Conservation (phyloP, 768 basidiomycete genomes). For the Boletus pseudopeckii region DNA sequence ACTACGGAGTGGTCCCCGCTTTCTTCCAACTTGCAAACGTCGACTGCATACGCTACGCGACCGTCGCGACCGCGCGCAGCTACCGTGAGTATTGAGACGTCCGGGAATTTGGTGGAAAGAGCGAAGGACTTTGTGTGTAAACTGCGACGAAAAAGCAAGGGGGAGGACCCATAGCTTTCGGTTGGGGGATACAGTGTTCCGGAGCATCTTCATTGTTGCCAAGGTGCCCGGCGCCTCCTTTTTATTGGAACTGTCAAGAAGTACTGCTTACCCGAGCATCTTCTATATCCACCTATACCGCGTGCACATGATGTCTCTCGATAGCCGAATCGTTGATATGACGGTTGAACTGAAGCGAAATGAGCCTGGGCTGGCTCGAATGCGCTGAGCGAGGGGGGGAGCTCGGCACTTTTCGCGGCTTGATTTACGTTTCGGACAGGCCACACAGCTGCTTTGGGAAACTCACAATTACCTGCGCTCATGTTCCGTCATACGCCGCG, state of each 20-base stretch:
- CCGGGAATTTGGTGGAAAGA: conserved; percentile 32
- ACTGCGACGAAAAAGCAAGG: conserved; percentile 39
- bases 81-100: conserved; percentile 23
- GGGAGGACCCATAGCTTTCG: conserved; percentile 7
- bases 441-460: conserved; percentile 2
- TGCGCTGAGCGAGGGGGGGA: conserved; percentile 3
- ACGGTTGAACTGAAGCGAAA: conserved; percentile 20
- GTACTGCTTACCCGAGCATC: conserved; percentile 14
- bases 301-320: conserved; percentile 9
- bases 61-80: conserved; percentile 37
- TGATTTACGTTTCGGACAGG: conserved; percentile 27
- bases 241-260: conserved; percentile 13
- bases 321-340: conserved; percentile 15
- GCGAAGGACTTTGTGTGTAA: conserved; percentile 44
- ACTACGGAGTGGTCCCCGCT: conserved; percentile 20
- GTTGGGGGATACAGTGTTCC: conserved; percentile 17
- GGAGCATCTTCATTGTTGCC: conserved; percentile 22
- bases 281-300: conserved; percentile 27
- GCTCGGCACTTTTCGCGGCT: conserved; percentile 10
- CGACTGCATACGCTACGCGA: conserved; percentile 20
- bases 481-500: conserved; percentile 12
- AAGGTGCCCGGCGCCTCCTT: conserved; percentile 22
- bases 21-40: conserved; percentile 4
- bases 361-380: conserved; percentile 2
- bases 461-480: conserved; percentile 18